These are phyloP conservation scores for Dunaliella sp. DNA, from an alignment of 139 green algal species.

Conservation along the genomic window DNA sequence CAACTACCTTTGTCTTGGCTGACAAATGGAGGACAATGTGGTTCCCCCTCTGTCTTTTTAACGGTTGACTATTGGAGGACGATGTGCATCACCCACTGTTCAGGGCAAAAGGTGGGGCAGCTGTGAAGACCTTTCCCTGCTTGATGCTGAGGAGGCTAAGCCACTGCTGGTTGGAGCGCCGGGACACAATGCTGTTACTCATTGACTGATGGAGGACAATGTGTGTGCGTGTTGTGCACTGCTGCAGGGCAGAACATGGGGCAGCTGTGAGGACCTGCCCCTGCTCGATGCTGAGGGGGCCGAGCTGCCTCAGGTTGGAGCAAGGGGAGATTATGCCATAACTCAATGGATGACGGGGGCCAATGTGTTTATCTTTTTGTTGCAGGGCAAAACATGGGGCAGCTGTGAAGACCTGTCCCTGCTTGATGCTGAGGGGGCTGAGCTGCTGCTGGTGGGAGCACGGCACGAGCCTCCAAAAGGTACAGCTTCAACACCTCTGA, in stretches of 20 bases:
- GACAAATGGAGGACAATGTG: too few relatives aligned
- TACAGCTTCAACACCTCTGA: too few relatives aligned
- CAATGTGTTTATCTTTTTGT: too few relatives aligned
- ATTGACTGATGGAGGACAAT: too few relatives aligned
- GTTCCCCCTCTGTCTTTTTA: too few relatives aligned
- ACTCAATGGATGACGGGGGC: too few relatives aligned
- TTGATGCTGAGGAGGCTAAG: slow-evolving; percentile 26
- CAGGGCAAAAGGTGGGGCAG: neutral
- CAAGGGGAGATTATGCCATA: too few relatives aligned
- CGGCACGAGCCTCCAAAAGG: neutral
- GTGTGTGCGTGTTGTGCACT: too few relatives aligned
- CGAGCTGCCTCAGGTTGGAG: slow-evolving; percentile 17
- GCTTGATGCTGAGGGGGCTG: slow-evolving; percentile 25
- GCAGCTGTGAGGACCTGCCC: neutral
- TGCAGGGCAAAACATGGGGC: neutral
- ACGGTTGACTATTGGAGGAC: too few relatives aligned
- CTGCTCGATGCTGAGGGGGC: slow-evolving; percentile 28
- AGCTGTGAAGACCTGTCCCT: neutral
- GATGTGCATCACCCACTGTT: too few relatives aligned
- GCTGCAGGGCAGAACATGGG: neutral
- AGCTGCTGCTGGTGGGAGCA: slow-evolving; percentile 19
- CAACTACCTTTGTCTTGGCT: too few relatives aligned
- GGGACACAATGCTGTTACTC: too few relatives aligned
- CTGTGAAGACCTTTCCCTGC: neutral
- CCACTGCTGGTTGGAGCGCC: slow-evolving; percentile 25